Conservation (phyloP, 2,329 filamentous ascomycete genomes). For the Fusarium tjaetaba region DNA sequence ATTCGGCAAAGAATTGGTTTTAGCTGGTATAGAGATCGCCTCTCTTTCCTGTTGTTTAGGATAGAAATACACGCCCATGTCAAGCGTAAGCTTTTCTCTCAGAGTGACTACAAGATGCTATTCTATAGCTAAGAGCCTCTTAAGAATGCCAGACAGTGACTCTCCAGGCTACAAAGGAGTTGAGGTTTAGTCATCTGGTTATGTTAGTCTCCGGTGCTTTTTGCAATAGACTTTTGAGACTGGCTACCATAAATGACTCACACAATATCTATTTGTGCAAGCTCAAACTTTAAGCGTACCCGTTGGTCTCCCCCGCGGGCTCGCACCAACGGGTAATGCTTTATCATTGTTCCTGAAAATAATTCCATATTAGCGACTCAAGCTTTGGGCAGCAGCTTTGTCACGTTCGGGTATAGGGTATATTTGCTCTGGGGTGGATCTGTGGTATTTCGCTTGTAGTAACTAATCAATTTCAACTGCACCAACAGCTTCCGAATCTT, state of each 20-base stretch:
- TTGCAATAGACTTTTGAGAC: not conserved
- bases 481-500: not conserved
- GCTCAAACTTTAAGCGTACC: not conserved
- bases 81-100: not conserved
- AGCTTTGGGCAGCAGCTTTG: not conserved
- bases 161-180: not conserved
- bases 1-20: constrained; percentile 36
- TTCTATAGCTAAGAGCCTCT: too few relatives aligned
- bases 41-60: constrained; percentile 32
- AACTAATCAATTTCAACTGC: not conserved
- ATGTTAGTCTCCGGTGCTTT: not conserved
- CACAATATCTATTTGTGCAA: not conserved
- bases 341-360: too few relatives aligned
- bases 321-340: too few relatives aligned
- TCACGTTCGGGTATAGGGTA: constrained; percentile 7
- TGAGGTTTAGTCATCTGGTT: not conserved
- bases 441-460: constrained; percentile 8
- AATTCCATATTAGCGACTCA: not conserved
- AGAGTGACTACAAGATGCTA: not conserved
- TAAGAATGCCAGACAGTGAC: not conserved
- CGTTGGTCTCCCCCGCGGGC: too few relatives aligned
- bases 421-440: not conserved
- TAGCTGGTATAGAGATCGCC: constrained; percentile 41
- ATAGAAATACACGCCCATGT: constrained; percentile 40
- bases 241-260: not conserved